Evolutionary conservation across 163 green algal genomes (phyloP).

Genomic region (Chloromonas sp.): DNA sequence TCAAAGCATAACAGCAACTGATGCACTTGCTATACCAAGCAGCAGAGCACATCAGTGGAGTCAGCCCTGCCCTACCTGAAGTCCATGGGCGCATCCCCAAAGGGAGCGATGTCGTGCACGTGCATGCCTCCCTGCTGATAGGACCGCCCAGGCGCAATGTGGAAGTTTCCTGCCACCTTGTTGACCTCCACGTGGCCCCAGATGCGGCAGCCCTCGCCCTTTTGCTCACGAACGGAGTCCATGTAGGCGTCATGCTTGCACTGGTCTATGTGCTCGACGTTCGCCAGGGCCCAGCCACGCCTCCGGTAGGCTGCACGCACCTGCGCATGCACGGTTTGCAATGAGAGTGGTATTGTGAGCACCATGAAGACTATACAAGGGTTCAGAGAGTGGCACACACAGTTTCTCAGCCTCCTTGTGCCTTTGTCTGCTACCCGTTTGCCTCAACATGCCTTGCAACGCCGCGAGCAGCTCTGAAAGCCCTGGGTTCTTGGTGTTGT

Average conservation of each 20-base stretch:
- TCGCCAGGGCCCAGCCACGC: conserved; percentile 80
- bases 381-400: too few relatives aligned
- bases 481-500: too few relatives aligned
- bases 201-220: conserved; percentile 91
- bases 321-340: conserved; percentile 26
- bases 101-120: conserved; percentile 89
- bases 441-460: too few relatives aligned
- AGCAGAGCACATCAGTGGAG: too few relatives aligned
- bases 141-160: conserved; percentile 79
- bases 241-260: conserved; percentile 81
- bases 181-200: conserved; percentile 68
- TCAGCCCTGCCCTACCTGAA: conserved; percentile 35
- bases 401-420: too few relatives aligned
- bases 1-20: too few relatives aligned
- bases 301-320: conserved; percentile 82
- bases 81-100: conserved; percentile 73
- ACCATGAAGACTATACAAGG: too few relatives aligned
- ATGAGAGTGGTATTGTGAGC: too few relatives aligned
- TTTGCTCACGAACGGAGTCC: conserved; percentile 63
- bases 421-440: too few relatives aligned
- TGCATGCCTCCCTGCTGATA: conserved; percentile 87
- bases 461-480: too few relatives aligned
- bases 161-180: conserved; percentile 83
- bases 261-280: conserved; percentile 70
- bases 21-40: too few relatives aligned